These are phyloP conservation scores for Aristolochia contorta DNA, from an alignment of 164 flowering plant genomes.

Conservation along the genomic window DNA sequence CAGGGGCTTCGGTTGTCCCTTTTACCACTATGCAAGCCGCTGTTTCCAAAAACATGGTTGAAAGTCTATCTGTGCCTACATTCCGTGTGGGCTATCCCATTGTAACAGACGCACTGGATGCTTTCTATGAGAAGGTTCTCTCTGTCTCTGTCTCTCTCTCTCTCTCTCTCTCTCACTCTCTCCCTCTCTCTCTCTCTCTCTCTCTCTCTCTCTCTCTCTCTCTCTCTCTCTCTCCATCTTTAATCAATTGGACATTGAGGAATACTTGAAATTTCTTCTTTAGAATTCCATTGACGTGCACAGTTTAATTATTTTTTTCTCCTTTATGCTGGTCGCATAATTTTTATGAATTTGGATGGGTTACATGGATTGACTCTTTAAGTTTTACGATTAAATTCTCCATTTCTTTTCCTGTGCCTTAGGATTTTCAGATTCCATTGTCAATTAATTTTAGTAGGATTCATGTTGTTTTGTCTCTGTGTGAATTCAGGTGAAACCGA, in stretches of 20 bases:
- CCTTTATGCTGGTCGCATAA: not conserved
- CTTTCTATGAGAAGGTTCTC: conserved; percentile 61
- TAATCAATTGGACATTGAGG: not conserved
- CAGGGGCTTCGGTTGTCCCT: conserved; percentile 59
- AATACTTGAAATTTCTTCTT: not conserved
- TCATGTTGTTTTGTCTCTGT: not conserved
- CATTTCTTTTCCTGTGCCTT: not conserved
- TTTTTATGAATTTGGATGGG: not conserved
- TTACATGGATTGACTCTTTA: not conserved
- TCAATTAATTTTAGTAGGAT: not conserved
- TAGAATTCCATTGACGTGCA: not conserved
- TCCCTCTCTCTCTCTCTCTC: not conserved
- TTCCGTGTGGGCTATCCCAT: conserved; percentile 90
- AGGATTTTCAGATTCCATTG: not conserved
- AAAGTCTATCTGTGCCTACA: conserved; percentile 77
- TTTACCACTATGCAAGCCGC: conserved; percentile 87
- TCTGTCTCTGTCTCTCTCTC: not conserved
- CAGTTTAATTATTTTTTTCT: not conserved
- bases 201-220: not conserved
- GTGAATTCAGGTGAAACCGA: conserved; percentile 61
- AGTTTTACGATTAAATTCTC: too few relatives aligned
- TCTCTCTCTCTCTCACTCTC: not conserved
- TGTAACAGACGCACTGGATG: conserved; percentile 70
- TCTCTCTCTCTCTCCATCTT: not conserved
- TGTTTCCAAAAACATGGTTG: conserved; percentile 83